Evolutionary conservation across 2,329 filamentous ascomycete species (phyloP), one percentile per base, ranked within the genome.

Genomic region (Cladosporium austrohemisphaericum): DNA sequence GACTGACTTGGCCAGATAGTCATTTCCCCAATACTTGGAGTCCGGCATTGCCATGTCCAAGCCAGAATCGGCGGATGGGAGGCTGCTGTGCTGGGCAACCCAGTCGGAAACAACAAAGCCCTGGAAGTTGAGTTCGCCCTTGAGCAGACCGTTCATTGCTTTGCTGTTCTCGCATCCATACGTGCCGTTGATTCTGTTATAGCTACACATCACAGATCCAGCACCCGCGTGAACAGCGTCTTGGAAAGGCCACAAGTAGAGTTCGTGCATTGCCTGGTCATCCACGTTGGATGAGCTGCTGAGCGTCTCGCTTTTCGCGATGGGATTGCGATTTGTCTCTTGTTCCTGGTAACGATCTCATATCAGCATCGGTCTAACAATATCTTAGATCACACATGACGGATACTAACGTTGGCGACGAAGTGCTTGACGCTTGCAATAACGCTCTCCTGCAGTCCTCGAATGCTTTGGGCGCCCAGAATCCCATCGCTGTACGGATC

Each of bases 91-190:
- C 49, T 85, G 81, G 0, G 79, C 80, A 20, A 78, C 66, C 83
- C 85, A 88, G 63, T 89, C 85, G 0, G 80, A 83, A 71, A 87
- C 81, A 9, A 87, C 79, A 57, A 70, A 83, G 60, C 85, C 85
- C 57, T 87, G 83, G 57, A 88, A 88, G 0, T 83, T 83, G 41
- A 88, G 73, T 66, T 89, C 85, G 37, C 85, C 83, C 58, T 89
- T 89, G 7, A 88, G 70, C 3, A 89, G 71, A 0, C 80, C 81
- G 55, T 88, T 88, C 46, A 86, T 72, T 11, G 83, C 68, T 60
- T 83, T 83, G 53, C 80, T 81, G 60, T 88, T 88, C 50, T 85
- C 80, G 60, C 85, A 89, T 2, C 81, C 81, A 50, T 86, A 70
- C 9, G 67, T 72, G 40, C 57, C 56, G 54, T 66, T 66, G 45